Evolutionary conservation across 1,284 basidiomycete genomes (phyloP).

Genomic region (Cutaneotrichosporon sp.): DNA sequence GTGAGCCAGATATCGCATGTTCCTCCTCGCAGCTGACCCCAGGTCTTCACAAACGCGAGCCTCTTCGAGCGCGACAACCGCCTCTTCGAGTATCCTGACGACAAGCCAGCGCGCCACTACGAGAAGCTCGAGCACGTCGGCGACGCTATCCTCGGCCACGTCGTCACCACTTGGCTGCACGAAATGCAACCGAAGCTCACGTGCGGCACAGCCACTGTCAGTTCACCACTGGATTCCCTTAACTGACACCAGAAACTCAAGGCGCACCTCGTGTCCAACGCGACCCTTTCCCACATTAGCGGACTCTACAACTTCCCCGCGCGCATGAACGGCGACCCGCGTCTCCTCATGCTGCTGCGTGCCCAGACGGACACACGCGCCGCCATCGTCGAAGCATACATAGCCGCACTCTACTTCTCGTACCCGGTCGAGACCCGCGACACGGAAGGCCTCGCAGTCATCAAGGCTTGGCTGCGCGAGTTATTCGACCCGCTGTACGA

Average conservation of each 20-base stretch:
- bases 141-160: conserved; percentile 46
- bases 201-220: conserved; percentile 45
- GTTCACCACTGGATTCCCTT: conserved; percentile 13
- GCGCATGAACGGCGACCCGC: conserved; percentile 36
- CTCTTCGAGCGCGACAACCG: conserved; percentile 34
- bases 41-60: conserved; percentile 38
- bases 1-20: conserved; percentile 14
- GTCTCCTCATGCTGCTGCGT: conserved; percentile 38
- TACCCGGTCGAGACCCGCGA: conserved; percentile 29
- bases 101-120: conserved; percentile 33
- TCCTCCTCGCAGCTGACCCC: background rate
- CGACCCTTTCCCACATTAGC: conserved; percentile 46
- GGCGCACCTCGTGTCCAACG: conserved; percentile 48
- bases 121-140: conserved; percentile 52
- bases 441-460: conserved; percentile 27
- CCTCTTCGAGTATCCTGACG: conserved; percentile 38
- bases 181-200: conserved; percentile 42
- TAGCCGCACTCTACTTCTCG: conserved; percentile 47
- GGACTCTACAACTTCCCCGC: conserved; percentile 45
- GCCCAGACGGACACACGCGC: conserved; percentile 47
- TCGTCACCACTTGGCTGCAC: conserved; percentile 50
- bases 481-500: conserved; percentile 48
- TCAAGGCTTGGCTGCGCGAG: conserved; percentile 45
- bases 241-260: conserved; percentile 43
- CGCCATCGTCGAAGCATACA: conserved; percentile 50